Conservation (phyloP, 352 stramenopile genomes). For the Globisporangium megalacanthum region DNA sequence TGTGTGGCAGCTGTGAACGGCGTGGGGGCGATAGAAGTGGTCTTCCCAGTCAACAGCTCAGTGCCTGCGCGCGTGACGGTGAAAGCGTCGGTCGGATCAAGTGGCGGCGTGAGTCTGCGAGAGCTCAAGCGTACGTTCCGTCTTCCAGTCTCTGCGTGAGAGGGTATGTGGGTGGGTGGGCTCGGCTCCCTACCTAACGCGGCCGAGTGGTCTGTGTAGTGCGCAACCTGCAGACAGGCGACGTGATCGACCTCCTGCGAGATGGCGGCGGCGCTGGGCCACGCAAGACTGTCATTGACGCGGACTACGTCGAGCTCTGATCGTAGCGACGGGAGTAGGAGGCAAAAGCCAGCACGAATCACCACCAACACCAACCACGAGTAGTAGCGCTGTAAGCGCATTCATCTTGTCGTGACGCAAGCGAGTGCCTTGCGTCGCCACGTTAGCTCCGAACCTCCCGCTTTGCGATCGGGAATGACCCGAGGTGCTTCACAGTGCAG, state of each 20-base stretch:
- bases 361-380: slow-evolving; percentile 5
- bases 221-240: slow-evolving; percentile 42
- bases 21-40: slow-evolving; percentile 48
- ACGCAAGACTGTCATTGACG: slow-evolving; percentile 62
- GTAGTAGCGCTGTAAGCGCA: neutral
- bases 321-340: neutral
- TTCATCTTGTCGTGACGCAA: slow-evolving; percentile 1
- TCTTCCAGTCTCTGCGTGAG: neutral
- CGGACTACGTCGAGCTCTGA: slow-evolving; percentile 66
- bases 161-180: neutral
- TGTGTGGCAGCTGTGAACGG: slow-evolving; percentile 52
- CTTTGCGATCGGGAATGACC: slow-evolving; percentile 72
- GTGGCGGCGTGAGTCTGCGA: slow-evolving; percentile 34
- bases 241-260: slow-evolving; percentile 64
- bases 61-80: slow-evolving; percentile 40
- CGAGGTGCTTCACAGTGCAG: slow-evolving; percentile 69
- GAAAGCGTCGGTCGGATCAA: slow-evolving; percentile 42
- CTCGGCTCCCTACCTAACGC: neutral
- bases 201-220: slow-evolving; percentile 19
- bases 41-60: slow-evolving; percentile 47
- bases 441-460: slow-evolving; percentile 34
- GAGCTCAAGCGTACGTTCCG: slow-evolving; percentile 58
- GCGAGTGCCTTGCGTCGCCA: slow-evolving; percentile 14
- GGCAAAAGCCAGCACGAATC: neutral
- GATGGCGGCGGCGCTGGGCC: slow-evolving; percentile 26